Base-by-base conservation (phyloP, 2,329 filamentous ascomycete genomes). In the Aspergillus quadricinctus region DNA sequence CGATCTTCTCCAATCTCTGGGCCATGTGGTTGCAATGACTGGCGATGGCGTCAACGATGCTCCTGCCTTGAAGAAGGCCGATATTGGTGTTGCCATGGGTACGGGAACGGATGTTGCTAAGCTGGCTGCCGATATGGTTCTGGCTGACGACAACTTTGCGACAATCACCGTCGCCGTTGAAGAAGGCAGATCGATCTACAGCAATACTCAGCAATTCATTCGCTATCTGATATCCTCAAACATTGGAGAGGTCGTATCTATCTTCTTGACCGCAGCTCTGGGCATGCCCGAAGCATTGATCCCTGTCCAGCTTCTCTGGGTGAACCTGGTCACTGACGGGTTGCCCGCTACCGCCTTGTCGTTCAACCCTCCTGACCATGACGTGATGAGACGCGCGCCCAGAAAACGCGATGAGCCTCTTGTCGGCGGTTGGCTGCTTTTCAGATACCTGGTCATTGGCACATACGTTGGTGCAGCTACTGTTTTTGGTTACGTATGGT, bases 151-250 rank as follows among this genome's bases (percentile, higher is more conserved):
- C 78, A 99, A 99, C 81, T 99, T 99, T 75, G 94, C 94, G 60
- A 99, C 94, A 3, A 99, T 99, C 65, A 90, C 96, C 73, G 82
- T 91, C 55, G 94, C 94, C 50, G 92, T 99, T 61, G 94, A 99
- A 74, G 94, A 99, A 77, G 94, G 94, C 53, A 89, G 94, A 61
- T 92, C 92, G 61, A 99, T 99, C 77, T 99, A 97, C 84, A 97
- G 94, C 87, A 99, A 99, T 82, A 99, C 94, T 5, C 94, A 99
- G 73, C 94, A 99, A 74, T 99, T 99, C 77, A 99, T 99, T 77
- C 90, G 95, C 50, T 99, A 99, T 75, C 84, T 99, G 59, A 99
- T 99, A 74, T 97, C 93, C 8, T 97, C 93, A 62, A 99, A 99
- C 80, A 99, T 99, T 64, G 95, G 94, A 68, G 94, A 99, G 75